Evolutionary conservation across 2,329 filamentous ascomycete genomes (phyloP).

Genomic region (Trichoderma semiorbis): DNA sequence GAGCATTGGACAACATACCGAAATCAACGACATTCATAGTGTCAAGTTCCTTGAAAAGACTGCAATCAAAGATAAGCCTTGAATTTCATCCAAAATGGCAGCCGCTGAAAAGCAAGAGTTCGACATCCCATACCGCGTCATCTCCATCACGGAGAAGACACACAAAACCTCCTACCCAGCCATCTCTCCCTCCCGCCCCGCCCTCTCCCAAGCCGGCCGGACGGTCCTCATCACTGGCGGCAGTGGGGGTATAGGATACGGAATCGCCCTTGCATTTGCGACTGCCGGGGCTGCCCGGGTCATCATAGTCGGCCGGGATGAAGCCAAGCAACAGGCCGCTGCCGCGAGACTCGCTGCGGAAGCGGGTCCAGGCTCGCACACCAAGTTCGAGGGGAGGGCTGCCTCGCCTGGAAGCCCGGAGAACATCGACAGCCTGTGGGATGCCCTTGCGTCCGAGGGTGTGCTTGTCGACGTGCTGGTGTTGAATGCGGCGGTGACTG

Average conservation of each 20-base stretch:
- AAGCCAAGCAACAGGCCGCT: slow-evolving; percentile 21
- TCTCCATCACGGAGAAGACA: neutral
- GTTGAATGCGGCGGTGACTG: slow-evolving; percentile 22
- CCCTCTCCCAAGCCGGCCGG: slow-evolving; percentile 37
- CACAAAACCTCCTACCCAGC: slow-evolving; percentile 35
- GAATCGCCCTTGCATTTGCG: slow-evolving; percentile 55
- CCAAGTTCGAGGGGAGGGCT: slow-evolving; percentile 7
- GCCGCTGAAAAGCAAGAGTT: neutral
- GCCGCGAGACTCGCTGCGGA: slow-evolving; percentile 23
- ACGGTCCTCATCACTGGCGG: slow-evolving; percentile 65
- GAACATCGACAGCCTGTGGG: slow-evolving; percentile 31
- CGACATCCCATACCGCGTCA: neutral
- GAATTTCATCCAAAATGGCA: neutral
- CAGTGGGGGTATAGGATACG: slow-evolving; percentile 60
- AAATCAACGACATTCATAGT: too few relatives aligned
- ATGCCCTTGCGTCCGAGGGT: slow-evolving; percentile 24
- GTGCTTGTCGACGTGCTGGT: slow-evolving; percentile 27
- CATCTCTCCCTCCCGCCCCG: slow-evolving; percentile 35
- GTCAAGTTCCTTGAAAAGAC: neutral
- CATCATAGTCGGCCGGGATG: slow-evolving; percentile 37
- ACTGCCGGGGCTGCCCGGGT: slow-evolving; percentile 36
- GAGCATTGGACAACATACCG: neutral
- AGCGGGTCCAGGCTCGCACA: slow-evolving; percentile 14
- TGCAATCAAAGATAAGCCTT: neutral
- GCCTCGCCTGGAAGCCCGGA: slow-evolving; percentile 25